phyloP scores from a whole-genome alignment of 139 green algal genomes.

The Chlorella sp. region DNA sequence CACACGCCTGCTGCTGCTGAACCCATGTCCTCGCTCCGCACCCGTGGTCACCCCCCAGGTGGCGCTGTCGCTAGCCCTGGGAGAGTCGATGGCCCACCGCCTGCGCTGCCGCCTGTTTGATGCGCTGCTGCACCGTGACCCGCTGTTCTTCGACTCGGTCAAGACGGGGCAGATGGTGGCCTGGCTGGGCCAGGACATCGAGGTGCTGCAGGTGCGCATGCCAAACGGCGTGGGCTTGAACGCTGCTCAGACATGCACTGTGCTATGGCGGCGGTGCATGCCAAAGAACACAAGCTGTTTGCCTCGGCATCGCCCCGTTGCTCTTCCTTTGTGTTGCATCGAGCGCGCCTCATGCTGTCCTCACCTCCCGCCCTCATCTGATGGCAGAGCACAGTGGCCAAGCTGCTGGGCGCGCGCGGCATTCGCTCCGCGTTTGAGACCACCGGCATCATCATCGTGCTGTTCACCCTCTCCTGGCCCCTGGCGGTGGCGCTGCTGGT shows the following conservation, averaged over 20 bases:
- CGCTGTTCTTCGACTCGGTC: slow-evolving; percentile 32
- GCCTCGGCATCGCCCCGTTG: too few relatives aligned
- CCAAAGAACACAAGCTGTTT: too few relatives aligned
- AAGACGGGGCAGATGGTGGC: slow-evolving; percentile 40
- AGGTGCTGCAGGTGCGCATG: slow-evolving; percentile 45
- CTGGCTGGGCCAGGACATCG: slow-evolving; percentile 49
- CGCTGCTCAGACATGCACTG: too few relatives aligned
- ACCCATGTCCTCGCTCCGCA: too few relatives aligned
- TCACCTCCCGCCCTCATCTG: not conserved
- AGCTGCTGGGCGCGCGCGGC: slow-evolving; percentile 45
- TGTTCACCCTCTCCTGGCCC: slow-evolving; percentile 26
- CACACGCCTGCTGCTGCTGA: too few relatives aligned
- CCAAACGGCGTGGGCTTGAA: too few relatives aligned
- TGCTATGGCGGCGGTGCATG: too few relatives aligned
- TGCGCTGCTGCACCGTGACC: slow-evolving; percentile 26
- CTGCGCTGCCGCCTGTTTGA: slow-evolving; percentile 43
- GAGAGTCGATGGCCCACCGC: slow-evolving; percentile 37
- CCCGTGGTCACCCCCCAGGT: slow-evolving; percentile 7
- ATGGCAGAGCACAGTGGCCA: slow-evolving; percentile 44
- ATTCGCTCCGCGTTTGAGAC: slow-evolving; percentile 48
- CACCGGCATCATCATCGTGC: slow-evolving; percentile 16
- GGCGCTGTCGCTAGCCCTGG: slow-evolving; percentile 22
- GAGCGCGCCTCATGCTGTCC: too few relatives aligned
- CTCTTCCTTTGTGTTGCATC: too few relatives aligned
- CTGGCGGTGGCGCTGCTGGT: slow-evolving; percentile 40